These are phyloP conservation scores for Myxozyma kluyveri DNA, from an alignment of 805 yeast genomes.

Conservation along the genomic window DNA sequence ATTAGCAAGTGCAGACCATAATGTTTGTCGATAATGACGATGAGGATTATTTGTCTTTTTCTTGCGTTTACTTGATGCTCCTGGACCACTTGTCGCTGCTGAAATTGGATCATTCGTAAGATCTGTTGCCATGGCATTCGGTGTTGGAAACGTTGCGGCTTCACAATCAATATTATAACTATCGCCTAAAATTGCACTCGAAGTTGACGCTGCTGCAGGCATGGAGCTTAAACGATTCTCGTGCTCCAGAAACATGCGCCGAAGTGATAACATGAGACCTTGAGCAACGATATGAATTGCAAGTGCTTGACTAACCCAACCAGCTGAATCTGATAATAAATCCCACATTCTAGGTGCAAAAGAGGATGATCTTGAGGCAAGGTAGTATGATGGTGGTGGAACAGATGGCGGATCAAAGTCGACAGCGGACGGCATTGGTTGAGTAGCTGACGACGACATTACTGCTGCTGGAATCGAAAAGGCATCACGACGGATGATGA, in stretches of 20 bases:
- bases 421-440: slow-evolving; percentile 2
- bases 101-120: no score
- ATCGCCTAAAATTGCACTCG: slow-evolving; percentile 22
- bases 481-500: slow-evolving; percentile 26
- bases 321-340: slow-evolving; percentile 33
- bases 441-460: slow-evolving; percentile 1
- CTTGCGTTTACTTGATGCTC: slow-evolving; percentile 16
- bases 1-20: slow-evolving; percentile 40
- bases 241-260: slow-evolving; percentile 34
- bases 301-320: slow-evolving; percentile 36
- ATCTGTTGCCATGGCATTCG: no score
- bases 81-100: neutral
- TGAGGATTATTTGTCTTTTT: slow-evolving; percentile 31
- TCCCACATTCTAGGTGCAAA: slow-evolving; percentile 31
- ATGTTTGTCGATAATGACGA: slow-evolving; percentile 34
- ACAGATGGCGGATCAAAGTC: neutral
- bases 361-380: slow-evolving; percentile 12
- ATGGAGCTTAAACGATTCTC: slow-evolving; percentile 18
- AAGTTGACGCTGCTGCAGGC: slow-evolving; percentile 25
- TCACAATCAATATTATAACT: slow-evolving; percentile 25
- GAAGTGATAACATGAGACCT: slow-evolving; percentile 34
- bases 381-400: slow-evolving; percentile 15
- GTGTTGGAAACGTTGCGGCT: slow-evolving; percentile 9
- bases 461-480: neutral
- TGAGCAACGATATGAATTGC: slow-evolving; percentile 39